Evolutionary conservation across 2,329 filamentous ascomycete species (phyloP).

Genomic region (Apiospora arundinis): DNA sequence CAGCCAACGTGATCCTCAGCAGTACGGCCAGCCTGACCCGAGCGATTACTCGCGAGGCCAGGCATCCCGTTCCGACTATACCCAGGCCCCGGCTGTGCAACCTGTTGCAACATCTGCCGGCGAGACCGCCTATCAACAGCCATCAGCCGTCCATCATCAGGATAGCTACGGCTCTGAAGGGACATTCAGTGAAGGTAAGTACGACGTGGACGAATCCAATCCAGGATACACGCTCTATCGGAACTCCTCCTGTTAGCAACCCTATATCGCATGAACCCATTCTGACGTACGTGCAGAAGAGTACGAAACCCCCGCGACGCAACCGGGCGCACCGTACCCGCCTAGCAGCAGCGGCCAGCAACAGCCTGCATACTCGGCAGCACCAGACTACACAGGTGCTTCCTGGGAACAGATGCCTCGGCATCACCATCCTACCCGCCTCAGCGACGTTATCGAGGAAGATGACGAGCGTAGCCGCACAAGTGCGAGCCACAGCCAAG

Average conservation of each 20-base stretch:
- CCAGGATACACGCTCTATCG: conserved; percentile 66
- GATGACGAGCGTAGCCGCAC: conserved; percentile 82
- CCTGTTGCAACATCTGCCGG: conserved; percentile 47
- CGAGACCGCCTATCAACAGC: conserved; percentile 49
- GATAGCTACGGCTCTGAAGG: conserved; percentile 64
- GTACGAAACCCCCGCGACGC: conserved; percentile 60
- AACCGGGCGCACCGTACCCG: conserved; percentile 40
- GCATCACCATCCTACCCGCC: conserved; percentile 85
- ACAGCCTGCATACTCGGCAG: conserved; percentile 44
- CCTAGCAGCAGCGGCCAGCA: conserved; percentile 36
- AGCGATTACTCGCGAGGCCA: conserved; percentile 39
- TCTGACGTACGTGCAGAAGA: conserved; percentile 56
- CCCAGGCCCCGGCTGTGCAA: conserved; percentile 51
- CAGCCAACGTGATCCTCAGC: conserved; percentile 49
- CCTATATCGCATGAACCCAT: conserved; percentile 40
- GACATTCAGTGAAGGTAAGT: conserved; percentile 74
- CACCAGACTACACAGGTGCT: conserved; percentile 70
- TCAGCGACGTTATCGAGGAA: conserved; percentile 88
- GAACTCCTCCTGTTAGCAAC: conserved; percentile 48
- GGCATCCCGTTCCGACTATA: conserved; percentile 44
- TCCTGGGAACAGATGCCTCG: conserved; percentile 77
- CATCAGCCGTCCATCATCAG: conserved; percentile 49
- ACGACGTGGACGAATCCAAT: conserved; percentile 60
- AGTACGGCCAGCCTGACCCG: conserved; percentile 42
- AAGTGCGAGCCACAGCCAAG: conserved; percentile 70